Evolutionary conservation across 176 grass and related monocot species (phyloP), one percentile per base, ranked within the genome.

Genomic region (Zea luxurians): DNA sequence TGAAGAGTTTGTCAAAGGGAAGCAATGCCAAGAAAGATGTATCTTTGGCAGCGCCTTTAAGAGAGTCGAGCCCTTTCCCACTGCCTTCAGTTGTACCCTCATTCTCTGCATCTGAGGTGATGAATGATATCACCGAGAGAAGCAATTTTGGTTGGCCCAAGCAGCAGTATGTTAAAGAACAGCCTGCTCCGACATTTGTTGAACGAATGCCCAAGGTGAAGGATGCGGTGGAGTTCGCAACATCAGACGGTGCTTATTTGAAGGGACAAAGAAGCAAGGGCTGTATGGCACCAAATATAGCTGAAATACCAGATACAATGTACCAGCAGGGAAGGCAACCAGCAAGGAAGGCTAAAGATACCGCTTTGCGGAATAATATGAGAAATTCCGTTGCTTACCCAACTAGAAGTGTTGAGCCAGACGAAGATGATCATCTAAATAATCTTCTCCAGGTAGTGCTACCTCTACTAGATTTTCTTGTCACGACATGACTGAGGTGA

Each of bases 1-100:
- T 99, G 61, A 99, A 99, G 84, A 96, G 96, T 83, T 71, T 96
- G 21, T 96, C 96, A 15, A 99, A 96, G 79, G 90, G 96, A 48
- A 74, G 82, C 78, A 99, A 76, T 71, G 65, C 80, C 11, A 99
- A 99, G 80, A 91, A 93, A 78, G 90, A 99, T 43, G 13, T 85
- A 57, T 61, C 86, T 86, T 82, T 79, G 17, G 77, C 70, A 40
- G 42, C 4, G 27, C 73, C 89, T 54, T 78, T 92, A 82, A 84
- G 85, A 80, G 91, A 98, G n/a, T 89, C 87, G 0, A 88, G 83
- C 80, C 54, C 87, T 97, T 68, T 42, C 13, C 87, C 80, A 64
- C 41, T 90, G 75, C 63, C 86, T 86, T 87, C 83, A 58, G 69
- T 69, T 62, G 71, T 84, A 77, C 86, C 66, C 3, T 73, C 90